Conservation (phyloP, 495 filamentous ascomycete species). For the Aspergillus haitiensis region DNA sequence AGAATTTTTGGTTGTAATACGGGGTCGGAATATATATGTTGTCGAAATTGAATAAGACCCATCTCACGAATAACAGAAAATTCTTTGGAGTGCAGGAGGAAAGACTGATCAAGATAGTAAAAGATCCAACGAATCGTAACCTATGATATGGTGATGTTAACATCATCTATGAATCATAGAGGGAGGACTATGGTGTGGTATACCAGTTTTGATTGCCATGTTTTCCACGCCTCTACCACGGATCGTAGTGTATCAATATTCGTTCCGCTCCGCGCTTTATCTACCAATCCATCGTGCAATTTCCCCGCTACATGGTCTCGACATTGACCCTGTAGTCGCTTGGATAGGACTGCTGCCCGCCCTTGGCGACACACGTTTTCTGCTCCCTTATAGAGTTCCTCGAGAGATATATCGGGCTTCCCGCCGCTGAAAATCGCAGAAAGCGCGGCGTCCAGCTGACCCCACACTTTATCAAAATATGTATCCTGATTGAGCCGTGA, state of each 20-base stretch:
- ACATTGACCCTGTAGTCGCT: conserved; percentile 61
- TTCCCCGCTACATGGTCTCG: conserved; percentile 59
- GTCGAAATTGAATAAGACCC: conserved; percentile 58
- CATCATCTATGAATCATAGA: background rate
- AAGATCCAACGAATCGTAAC: conserved; percentile 79
- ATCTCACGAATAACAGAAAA: conserved; percentile 57
- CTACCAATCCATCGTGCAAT: conserved; percentile 54
- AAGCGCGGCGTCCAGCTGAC: conserved; percentile 70
- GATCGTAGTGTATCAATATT: conserved; percentile 63
- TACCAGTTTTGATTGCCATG: conserved; percentile 79
- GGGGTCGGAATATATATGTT: conserved; percentile 54
- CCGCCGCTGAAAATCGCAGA: conserved; percentile 65
- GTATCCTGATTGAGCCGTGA: conserved; percentile 58
- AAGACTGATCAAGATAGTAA: conserved; percentile 88
- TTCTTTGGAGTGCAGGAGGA: conserved; percentile 66
- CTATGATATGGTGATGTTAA: conserved; percentile 38
- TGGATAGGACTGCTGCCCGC: conserved; percentile 62
- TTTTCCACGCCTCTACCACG: conserved; percentile 69
- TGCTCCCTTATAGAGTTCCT: conserved; percentile 84
- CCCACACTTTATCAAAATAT: conserved; percentile 73
- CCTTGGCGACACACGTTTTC: conserved; percentile 86
- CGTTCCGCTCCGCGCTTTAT: conserved; percentile 48
- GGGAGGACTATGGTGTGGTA: conserved; percentile 14
- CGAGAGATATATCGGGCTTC: conserved; percentile 65
- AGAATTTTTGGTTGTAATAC: conserved; percentile 57